Percentiles rank a stretch among this genome's conserved stretches.
Conservation (phyloP, 176 grass and related monocot species). For the Urochloa ruziziensis region DNA sequence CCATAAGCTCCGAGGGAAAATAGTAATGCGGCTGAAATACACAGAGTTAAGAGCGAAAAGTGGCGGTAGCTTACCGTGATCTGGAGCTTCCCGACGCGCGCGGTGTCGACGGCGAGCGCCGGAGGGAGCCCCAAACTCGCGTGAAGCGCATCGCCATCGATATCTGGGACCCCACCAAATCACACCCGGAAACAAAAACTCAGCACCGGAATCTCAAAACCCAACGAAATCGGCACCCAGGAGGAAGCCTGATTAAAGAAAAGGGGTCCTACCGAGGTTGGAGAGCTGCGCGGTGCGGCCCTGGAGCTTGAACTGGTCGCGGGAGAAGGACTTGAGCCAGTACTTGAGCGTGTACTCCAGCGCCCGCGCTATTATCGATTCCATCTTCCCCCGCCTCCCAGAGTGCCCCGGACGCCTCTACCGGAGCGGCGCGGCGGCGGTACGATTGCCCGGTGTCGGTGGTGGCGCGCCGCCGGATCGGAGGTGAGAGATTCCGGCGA, state of each 20-base stretch:
- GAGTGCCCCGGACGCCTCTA: neutral
- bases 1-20: neutral
- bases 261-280: slow-evolving; percentile 65
- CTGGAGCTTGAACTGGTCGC: slow-evolving; percentile 99
- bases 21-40: neutral
- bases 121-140: slow-evolving; percentile 87
- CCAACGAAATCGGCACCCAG: slow-evolving; percentile 24
- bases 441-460: neutral
- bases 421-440: neutral
- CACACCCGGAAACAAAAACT: slow-evolving; percentile 14
- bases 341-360: slow-evolving; percentile 99
- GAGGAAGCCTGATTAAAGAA: neutral
- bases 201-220: slow-evolving; percentile 26
- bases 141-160: slow-evolving; percentile 93
- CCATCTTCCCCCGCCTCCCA: slow-evolving; percentile 58
- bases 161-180: slow-evolving; percentile 62
- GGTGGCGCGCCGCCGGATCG: slow-evolving; percentile 40
- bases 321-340: slow-evolving; percentile 99
- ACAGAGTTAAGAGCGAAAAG: neutral
- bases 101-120: slow-evolving; percentile 70
- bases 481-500: slow-evolving; percentile 54
- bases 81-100: slow-evolving; percentile 86
- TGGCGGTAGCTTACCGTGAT: slow-evolving; percentile 70
- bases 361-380: slow-evolving; percentile 98
- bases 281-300: slow-evolving; percentile 94